phyloP scores from a whole-genome alignment of 768 basidiomycete genomes.

The Lactifluus pinguis region DNA sequence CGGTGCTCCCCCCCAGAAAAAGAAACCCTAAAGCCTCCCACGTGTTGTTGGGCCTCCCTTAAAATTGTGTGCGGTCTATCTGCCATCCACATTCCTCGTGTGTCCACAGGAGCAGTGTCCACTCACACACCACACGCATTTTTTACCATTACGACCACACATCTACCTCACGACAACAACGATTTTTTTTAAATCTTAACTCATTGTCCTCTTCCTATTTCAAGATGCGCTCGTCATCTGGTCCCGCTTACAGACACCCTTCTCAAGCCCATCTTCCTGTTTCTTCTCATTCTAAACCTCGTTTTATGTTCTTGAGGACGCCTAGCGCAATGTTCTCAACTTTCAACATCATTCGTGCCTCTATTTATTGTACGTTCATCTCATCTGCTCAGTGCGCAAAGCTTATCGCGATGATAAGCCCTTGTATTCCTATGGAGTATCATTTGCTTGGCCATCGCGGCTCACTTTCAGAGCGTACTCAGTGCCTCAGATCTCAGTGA shows the following conservation, averaged over 20 bases:
- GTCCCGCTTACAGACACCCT: constrained; percentile 24
- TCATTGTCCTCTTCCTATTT: constrained; percentile 27
- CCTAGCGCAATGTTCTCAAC: constrained; percentile 50
- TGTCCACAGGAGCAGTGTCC: not conserved
- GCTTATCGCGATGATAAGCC: constrained; percentile 31
- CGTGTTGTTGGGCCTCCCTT: not conserved
- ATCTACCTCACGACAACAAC: constrained; percentile 24
- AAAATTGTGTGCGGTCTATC: constrained; percentile 12
- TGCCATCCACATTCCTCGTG: constrained; percentile 16
- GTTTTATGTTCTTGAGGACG: constrained; percentile 9
- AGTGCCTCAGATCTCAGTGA: constrained; percentile 74
- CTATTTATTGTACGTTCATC: constrained; percentile 51
- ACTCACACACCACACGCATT: constrained; percentile 3
- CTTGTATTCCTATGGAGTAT: constrained; percentile 64
- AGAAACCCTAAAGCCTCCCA: too few relatives aligned
- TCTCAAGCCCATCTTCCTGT: constrained; percentile 10
- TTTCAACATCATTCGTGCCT: constrained; percentile 60
- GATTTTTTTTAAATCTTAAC: constrained; percentile 19
- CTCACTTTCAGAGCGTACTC: constrained; percentile 63
- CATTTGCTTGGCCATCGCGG: constrained; percentile 73
- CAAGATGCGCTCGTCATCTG: constrained; percentile 21
- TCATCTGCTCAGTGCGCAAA: not conserved
- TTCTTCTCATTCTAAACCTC: constrained; percentile 5
- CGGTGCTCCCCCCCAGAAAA: too few relatives aligned
- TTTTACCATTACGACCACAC: constrained; percentile 11